Base-by-base conservation (phyloP, 2,329 filamentous ascomycete species). In the Chaetomium sp. region DNA sequence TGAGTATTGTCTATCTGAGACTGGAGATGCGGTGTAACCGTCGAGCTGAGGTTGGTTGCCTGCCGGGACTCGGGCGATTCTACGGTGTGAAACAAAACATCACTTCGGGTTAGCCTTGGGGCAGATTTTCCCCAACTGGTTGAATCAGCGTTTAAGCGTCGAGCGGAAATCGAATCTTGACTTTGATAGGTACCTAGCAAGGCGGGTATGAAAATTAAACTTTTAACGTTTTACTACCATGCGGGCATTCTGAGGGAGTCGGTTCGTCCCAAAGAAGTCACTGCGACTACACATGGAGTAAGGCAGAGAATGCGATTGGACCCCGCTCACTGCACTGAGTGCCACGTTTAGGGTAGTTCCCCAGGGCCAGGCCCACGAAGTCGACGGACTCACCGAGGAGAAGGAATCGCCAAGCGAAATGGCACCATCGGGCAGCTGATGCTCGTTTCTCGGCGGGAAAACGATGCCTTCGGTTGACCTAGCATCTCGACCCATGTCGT, bases 371-470 rank as follows among this genome's bases (percentile, higher is more conserved):
- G 23, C 21, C 38, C 47, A 4, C n/a, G 31, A 31, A 38, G 16
- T 31, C 8, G 27, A 42, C 38, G 49, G 33, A 42, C 9, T 54
- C 31, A 16, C 23, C 13, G 21, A 51, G 4, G 29, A 47, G 19
- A 31, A 23, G 47, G 25, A 49, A 42, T 33, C 23, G 47, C 67
- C 68, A 67, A 66, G 66, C 58, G 12, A n/a, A 67, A 70, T 70
- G 69, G 62, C 69, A 70, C 66, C 67, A 70, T 70, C 65, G 2
- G 45, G 54, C 58, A 60, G 33, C 60, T 57, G 38, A 38, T 57
- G 25, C 13, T 21, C 21, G 25, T 27, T 23, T 27, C 19, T 25
- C 53, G 21, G 31, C 58, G 31, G 62, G 27, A 45, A 42, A 42
- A n/a, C 16, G n/a, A 7, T 19, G 38, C 38, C 16, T 7, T 42